Evolutionary conservation across 2,329 filamentous ascomycete genomes (phyloP), one percentile per base, ranked within the genome.

Genomic region (Trichophyton verrucosum): DNA sequence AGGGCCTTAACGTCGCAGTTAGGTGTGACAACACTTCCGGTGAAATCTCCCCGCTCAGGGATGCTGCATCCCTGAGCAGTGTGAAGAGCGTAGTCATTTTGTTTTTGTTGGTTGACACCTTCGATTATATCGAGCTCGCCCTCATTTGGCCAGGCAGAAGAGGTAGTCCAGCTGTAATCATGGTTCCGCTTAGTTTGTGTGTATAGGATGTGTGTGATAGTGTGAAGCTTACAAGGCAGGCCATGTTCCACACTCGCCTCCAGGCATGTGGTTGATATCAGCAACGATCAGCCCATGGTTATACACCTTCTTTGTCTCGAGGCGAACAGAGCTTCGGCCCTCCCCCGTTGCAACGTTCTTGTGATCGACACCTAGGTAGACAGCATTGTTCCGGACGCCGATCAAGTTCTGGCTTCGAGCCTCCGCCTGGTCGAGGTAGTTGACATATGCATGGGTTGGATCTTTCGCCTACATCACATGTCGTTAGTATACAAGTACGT

Each of bases 81-180:
- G 76, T 89, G 86, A 15, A 94, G 78, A 38, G 87, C 86, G 73
- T 90, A 78, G 53, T 78, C 73, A 71, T 87, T 82, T 62, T 77
- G 74, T 2, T 75, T 70, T 63, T 84, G 80, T 22, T 77, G 75
- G 75, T 89, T 88, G 66, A 90, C 86, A 42, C 87, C 87, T 75
- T 91, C 88, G 66, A 91, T 83, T 67, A 91, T 87, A 71, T 92
- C 88, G 67, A 92, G 88, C 74, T 91, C 88, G 55, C 88, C 88
- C 6, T 78, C 76, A 47, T 71, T 71, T 1, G 88, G 88, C 88
- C 88, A 91, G 68, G 81, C 73, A n/a, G 79, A 76, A 15, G 87
- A 87, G 38, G 89, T 70, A 55, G 77, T 78, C 80, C 80, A 82
- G 70, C 75, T 76, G 33, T 57, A 46, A 44, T 51, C 13, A 8